Evolutionary conservation across 208 protist genomes (phyloP), one percentile per base, ranked within the genome.

Genomic region (Leishmania guyanensis): DNA sequence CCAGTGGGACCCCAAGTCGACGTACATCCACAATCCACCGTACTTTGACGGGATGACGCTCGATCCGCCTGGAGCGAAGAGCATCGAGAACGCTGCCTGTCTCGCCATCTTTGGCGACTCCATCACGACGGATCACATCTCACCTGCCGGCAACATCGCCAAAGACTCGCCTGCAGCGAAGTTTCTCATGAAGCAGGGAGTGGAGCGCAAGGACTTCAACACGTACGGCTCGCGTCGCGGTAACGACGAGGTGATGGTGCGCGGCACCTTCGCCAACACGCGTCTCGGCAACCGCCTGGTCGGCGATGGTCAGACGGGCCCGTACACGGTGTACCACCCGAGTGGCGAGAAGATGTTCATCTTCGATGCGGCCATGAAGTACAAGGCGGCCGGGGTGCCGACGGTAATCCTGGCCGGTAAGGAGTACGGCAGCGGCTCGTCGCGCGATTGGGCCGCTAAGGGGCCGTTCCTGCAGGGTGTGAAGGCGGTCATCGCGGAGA

Each of bases 71-170:
- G 89, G 88, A 48, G 77, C 88, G 36, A 88, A 77, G 71, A 87
- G 75, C 75, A 95, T 99, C 82, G 81, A 92, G 53, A 75, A 93
- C 79, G 98, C 97, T 39, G 84, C 88, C 72, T 94, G 89, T 79
- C 89, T 99, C 58, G 94, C 98, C 70, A 82, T 98, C 80, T 93
- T 99, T 79, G 98, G 98, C 46, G 98, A 99, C 90, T 96, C 88
- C 80, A 99, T 99, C 84, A 99, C 98, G 58, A 99, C 98, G 14
- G 98, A 99, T 83, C 97, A 99, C 87, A 99, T 99, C 86, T 98
- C 96, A 65, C 98, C 98, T 4, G 96, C 97, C 17, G 98, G 98
- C 78, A 98, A 95, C 86, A 99, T 99, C 83, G 97, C 96, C 68
- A 94, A 95, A 77, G 97, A 97, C 84, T 99, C 96, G 51, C 90